Evolutionary conservation across 306 rosid species (phyloP).

Genomic region (Albizia julibrissin): DNA sequence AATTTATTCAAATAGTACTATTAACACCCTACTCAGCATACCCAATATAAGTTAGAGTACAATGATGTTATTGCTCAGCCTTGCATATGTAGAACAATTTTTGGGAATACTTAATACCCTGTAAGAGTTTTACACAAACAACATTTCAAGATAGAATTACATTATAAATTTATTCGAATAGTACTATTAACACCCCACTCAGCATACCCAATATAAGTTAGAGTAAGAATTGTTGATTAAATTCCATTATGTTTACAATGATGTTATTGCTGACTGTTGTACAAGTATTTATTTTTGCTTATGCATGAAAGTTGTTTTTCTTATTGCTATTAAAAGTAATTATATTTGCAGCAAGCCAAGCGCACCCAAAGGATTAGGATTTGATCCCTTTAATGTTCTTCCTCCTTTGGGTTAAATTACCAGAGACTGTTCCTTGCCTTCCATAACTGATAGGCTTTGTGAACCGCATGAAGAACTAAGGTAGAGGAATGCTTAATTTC

Average conservation of each 20-base stretch:
- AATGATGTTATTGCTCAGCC: not conserved
- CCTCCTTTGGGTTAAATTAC: slow-evolving; percentile 96
- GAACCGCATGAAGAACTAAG: slow-evolving; percentile 95
- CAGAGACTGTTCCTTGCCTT: slow-evolving; percentile 95
- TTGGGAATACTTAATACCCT: not conserved
- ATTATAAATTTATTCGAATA: not conserved
- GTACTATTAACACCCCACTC: not conserved
- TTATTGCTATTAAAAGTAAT: slow-evolving; percentile 15
- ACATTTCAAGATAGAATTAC: not conserved
- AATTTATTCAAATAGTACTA: not conserved
- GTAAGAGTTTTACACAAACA: not conserved
- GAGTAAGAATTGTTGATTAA: not conserved
- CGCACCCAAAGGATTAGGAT: slow-evolving; percentile 96
- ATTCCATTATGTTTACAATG: not conserved
- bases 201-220: not conserved
- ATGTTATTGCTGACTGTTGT: not conserved
- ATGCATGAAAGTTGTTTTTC: not conserved
- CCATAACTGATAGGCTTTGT: slow-evolving; percentile 97
- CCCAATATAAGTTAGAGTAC: not conserved
- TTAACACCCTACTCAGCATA: not conserved
- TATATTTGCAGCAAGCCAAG: slow-evolving; percentile 77
- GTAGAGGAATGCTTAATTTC: slow-evolving; percentile 80
- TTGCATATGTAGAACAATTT: too few species aligned
- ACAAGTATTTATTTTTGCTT: not conserved
- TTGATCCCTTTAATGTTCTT: slow-evolving; percentile 89